Evolutionary conservation across 352 stramenopile species (phyloP).

Genomic region (Phytophthora ohioensis): DNA sequence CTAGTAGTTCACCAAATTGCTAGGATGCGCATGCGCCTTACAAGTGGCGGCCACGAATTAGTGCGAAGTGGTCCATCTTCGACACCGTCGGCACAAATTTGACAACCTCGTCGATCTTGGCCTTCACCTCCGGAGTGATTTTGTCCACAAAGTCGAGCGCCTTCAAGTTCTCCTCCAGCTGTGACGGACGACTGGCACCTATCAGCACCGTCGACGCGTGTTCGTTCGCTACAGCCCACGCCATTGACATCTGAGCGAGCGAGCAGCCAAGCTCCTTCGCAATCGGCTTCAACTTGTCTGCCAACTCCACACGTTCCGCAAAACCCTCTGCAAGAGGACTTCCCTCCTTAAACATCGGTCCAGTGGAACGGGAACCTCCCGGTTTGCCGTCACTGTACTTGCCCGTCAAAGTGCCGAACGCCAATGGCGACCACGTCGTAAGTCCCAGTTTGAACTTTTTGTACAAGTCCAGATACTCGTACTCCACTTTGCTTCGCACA

Average conservation of each 20-base stretch:
- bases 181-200: slow-evolving; percentile 44
- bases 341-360: slow-evolving; percentile 11
- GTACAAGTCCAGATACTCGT: slow-evolving; percentile 23
- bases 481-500: slow-evolving; percentile 32
- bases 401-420: slow-evolving; percentile 6
- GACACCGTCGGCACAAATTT: slow-evolving; percentile 14
- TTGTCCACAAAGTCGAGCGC: slow-evolving; percentile 17
- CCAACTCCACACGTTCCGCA: slow-evolving; percentile 29
- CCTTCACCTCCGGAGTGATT: slow-evolving; percentile 19
- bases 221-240: slow-evolving; percentile 58
- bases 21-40: background rate
- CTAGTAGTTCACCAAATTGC: no score
- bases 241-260: slow-evolving; percentile 45
- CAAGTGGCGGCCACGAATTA: slow-evolving; percentile 7
- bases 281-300: slow-evolving; percentile 46
- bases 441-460: slow-evolving; percentile 28
- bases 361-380: slow-evolving; percentile 9
- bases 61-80: slow-evolving; percentile 4
- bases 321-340: slow-evolving; percentile 11
- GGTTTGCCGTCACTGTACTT: slow-evolving; percentile 17
- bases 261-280: slow-evolving; percentile 42
- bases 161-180: slow-evolving; percentile 21
- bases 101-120: slow-evolving; percentile 13
- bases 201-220: slow-evolving; percentile 67
- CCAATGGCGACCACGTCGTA: slow-evolving; percentile 15